These are phyloP conservation scores for Malus domestica DNA, from an alignment of 306 rosid species.

Conservation along the genomic window DNA sequence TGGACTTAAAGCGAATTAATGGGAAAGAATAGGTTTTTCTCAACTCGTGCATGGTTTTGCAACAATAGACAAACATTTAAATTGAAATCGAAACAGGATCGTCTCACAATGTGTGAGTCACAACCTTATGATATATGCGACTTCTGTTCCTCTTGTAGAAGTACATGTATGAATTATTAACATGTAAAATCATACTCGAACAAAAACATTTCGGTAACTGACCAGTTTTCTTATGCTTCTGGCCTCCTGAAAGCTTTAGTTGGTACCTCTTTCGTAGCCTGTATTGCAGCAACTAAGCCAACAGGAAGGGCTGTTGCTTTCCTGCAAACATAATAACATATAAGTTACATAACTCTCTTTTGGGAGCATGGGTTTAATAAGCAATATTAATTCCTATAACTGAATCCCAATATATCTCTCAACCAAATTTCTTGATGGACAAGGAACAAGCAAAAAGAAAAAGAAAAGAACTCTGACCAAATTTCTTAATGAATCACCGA, in stretches of 20 bases:
- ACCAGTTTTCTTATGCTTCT: background rate
- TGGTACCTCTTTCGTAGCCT: background rate
- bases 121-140: background rate
- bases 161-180: background rate
- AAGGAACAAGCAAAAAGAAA: background rate
- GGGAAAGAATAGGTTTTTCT: background rate
- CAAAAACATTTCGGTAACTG: background rate
- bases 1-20: background rate
- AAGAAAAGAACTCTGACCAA: too few relatives aligned
- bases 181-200: background rate
- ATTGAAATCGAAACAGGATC: background rate
- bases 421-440: background rate
- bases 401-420: background rate
- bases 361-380: background rate
- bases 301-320: constrained; percentile 19
- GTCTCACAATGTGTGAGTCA: background rate
- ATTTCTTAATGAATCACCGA: too few relatives aligned
- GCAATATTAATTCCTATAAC: background rate
- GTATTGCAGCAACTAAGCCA: constrained; percentile 41
- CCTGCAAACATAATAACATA: constrained; percentile 20
- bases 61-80: background rate
- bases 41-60: background rate
- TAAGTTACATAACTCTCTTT: background rate
- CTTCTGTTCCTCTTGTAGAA: background rate
- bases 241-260: background rate